phyloP scores from a whole-genome alignment of 2,329 filamentous ascomycete genomes.

The Fusarium udum region DNA sequence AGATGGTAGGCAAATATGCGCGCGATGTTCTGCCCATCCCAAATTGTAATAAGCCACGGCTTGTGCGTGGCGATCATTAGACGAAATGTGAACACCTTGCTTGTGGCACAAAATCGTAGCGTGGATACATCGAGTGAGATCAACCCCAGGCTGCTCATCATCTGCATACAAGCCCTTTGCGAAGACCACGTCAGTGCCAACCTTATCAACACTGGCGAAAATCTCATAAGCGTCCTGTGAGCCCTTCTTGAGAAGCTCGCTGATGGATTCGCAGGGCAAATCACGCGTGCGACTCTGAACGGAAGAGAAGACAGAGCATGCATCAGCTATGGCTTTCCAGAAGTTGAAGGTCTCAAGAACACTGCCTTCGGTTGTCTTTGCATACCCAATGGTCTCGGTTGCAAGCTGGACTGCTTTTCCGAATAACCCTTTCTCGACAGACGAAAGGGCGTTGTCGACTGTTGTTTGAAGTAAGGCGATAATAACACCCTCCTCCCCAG shows the following conservation, averaged over 20 bases:
- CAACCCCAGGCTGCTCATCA: conserved; percentile 58
- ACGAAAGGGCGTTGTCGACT: conserved; percentile 81
- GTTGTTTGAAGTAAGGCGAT: conserved; percentile 90
- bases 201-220: conserved; percentile 75
- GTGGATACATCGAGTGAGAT: conserved; percentile 69
- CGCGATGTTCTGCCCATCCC: conserved; percentile 90
- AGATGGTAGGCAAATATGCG: conserved; percentile 72
- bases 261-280: conserved; percentile 69
- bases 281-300: conserved; percentile 73
- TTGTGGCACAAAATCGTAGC: conserved; percentile 88
- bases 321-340: conserved; percentile 93
- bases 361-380: conserved; percentile 66
- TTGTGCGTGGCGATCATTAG: conserved; percentile 83
- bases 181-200: conserved; percentile 56
- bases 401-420: conserved; percentile 82
- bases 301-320: conserved; percentile 83
- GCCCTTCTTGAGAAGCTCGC: conserved; percentile 65
- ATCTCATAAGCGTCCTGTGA: conserved; percentile 66
- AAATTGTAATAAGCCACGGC: conserved; percentile 98
- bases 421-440: conserved; percentile 84
- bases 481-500: conserved; percentile 83
- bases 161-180: conserved; percentile 57
- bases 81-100: conserved; percentile 77
- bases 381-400: conserved; percentile 73
- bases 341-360: conserved; percentile 85